Evolutionary conservation across 805 yeast species (phyloP).

Genomic region (Monosporozyma aquatica): DNA sequence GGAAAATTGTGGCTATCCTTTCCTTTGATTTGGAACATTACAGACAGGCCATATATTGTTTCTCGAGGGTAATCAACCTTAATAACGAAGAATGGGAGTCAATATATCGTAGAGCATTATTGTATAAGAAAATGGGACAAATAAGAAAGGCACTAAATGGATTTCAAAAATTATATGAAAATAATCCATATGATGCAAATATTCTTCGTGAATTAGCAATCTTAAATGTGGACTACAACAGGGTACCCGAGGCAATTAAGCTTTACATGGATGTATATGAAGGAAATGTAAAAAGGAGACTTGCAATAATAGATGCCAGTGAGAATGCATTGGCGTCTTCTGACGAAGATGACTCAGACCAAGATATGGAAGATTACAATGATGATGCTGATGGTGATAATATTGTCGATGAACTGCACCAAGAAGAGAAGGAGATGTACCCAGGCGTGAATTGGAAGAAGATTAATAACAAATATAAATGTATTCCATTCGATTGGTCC

Average conservation of each 20-base stretch:
- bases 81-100: slow-evolving; percentile 44
- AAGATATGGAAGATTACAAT: slow-evolving; percentile 12
- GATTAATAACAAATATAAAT: slow-evolving; percentile 24
- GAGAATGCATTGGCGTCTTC: slow-evolving; percentile 28
- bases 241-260: slow-evolving; percentile 66
- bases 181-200: slow-evolving; percentile 50
- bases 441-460: slow-evolving; percentile 26
- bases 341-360: slow-evolving; percentile 19
- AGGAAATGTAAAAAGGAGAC: slow-evolving; percentile 42
- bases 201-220: slow-evolving; percentile 56
- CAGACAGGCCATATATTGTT: slow-evolving; percentile 74
- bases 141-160: slow-evolving; percentile 67
- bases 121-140: slow-evolving; percentile 59
- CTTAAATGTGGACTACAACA: slow-evolving; percentile 38
- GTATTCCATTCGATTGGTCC: slow-evolving; percentile 73
- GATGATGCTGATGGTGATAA: slow-evolving; percentile 12
- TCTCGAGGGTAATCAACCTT: slow-evolving; percentile 50
- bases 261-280: slow-evolving; percentile 58
- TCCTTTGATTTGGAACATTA: slow-evolving; percentile 56
- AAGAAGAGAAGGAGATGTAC: slow-evolving; percentile 22
- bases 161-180: slow-evolving; percentile 46
- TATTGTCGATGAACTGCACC: slow-evolving; percentile 5
- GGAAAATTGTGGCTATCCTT: slow-evolving; percentile 68
- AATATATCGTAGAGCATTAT: slow-evolving; percentile 53
- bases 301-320: slow-evolving; percentile 23